Evolutionary conservation across 2,329 filamentous ascomycete genomes (phyloP).

Genomic region (Colletotrichum orbiculare): DNA sequence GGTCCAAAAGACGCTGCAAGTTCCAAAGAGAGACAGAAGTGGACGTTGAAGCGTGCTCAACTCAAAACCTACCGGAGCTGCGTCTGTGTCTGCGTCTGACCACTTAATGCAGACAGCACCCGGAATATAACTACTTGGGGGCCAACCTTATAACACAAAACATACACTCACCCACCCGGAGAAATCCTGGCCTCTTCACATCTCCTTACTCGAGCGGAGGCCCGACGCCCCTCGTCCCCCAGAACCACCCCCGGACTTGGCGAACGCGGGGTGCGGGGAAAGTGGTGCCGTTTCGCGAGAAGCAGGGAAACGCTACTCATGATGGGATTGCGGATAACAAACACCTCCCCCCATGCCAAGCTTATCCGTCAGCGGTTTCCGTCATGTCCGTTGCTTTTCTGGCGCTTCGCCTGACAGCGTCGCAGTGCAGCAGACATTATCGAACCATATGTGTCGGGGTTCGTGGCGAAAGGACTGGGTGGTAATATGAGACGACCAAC

Average conservation of each 20-base stretch:
- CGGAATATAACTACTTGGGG: neutral
- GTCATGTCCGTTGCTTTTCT: neutral
- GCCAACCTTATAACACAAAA: neutral
- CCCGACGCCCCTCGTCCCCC: neutral
- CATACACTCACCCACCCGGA: neutral
- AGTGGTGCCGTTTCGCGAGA: conserved; percentile 7
- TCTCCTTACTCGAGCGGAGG: neutral
- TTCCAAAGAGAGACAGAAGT: no score
- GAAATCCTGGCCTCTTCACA: neutral
- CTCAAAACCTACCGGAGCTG: no score
- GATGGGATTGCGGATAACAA: neutral
- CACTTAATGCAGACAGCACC: neutral
- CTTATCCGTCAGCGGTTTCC: conserved; percentile 9
- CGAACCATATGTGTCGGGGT: neutral
- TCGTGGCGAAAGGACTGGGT: no score
- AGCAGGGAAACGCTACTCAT: neutral
- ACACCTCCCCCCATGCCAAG: conserved; percentile 1
- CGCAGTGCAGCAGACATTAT: neutral
- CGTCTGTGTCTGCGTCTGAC: no score
- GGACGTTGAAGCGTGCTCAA: no score
- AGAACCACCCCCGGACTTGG: conserved; percentile 11
- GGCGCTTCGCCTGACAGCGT: neutral
- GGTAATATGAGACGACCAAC: no score
- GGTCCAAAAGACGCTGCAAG: no score
- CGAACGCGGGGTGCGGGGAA: conserved; percentile 18